Evolutionary conservation across 176 grass and related monocot species (phyloP).

Genomic region (maize (Zea mays)): Zm-B73-REFERENCE-NAM-5.0 NC_050097.1:168841501-168842000

Average conservation of each 20-base stretch:
- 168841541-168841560: too few species aligned
- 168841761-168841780: background rate
- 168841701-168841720: slow-evolving; percentile 14
- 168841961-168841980: too few species aligned
- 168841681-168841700: background rate
- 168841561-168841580: too few species aligned
- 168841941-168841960: background rate
- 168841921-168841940: background rate
- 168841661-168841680: too few species aligned
- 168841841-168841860: too few species aligned
- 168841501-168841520: too few species aligned
- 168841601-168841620: too few species aligned
- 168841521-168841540: too few species aligned
- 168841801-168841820: background rate
- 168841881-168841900: background rate
- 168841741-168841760: background rate
- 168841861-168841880: background rate
- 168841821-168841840: too few species aligned
- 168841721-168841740: background rate
- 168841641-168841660: background rate
- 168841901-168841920: background rate
- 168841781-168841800: background rate
- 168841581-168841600: too few species aligned
- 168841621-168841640: background rate
- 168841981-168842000: too few species aligned